Conservation (phyloP, 257 asterid genomes). For the Solanum rostratum region DNA sequence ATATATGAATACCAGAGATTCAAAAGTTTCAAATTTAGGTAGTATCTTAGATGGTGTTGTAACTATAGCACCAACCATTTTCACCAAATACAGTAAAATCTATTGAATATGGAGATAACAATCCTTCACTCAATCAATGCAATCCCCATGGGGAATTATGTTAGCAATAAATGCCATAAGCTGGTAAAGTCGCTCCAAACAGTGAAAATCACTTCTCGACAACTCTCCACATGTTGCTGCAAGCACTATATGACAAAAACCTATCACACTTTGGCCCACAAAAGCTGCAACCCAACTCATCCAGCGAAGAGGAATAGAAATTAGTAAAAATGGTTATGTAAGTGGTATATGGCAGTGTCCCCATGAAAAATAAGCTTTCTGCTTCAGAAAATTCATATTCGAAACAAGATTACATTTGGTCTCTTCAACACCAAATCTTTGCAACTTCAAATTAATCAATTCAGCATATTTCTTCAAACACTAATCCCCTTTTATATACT, state of each 20-base stretch:
- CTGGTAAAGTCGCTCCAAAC: background rate
- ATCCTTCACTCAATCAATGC: background rate
- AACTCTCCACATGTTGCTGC: background rate
- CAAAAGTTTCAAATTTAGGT: background rate
- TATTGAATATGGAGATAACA: background rate
- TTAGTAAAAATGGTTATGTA: background rate
- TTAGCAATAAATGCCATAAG: background rate
- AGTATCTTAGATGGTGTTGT: background rate
- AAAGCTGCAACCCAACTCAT: background rate
- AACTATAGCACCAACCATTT: background rate
- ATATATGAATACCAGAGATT: background rate
- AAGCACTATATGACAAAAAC: background rate
- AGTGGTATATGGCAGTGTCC: background rate
- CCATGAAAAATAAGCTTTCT: background rate
- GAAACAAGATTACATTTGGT: background rate
- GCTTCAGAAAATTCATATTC: background rate
- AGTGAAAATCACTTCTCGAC: background rate
- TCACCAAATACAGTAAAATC: background rate
- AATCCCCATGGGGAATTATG: background rate
- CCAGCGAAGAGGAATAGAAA: background rate
- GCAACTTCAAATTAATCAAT: background rate
- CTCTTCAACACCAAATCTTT: background rate
- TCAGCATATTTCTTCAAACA: background rate
- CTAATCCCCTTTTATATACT: background rate
- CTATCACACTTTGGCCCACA: background rate